Evolutionary conservation across 169 alveolate genomes (phyloP).

Genomic region (Eimeria brunetti): DNA sequence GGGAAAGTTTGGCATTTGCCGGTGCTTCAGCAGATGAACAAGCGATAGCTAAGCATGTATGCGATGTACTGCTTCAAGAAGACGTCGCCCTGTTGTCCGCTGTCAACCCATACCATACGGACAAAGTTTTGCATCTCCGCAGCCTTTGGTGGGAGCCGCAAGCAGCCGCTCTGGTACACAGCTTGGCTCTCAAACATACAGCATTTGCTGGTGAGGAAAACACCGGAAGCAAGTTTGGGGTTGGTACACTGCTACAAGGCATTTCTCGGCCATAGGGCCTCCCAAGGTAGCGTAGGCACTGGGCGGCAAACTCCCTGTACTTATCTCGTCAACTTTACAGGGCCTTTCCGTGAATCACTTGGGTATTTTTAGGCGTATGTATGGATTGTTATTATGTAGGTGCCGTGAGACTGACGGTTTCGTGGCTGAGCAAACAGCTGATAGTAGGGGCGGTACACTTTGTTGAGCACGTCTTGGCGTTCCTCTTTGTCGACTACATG

Average conservation of each 20-base stretch:
- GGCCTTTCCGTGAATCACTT: not conserved
- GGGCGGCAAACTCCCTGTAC: not conserved
- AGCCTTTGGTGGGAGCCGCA: conserved; percentile 76
- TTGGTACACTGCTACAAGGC: not conserved
- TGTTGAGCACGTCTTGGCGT: conserved; percentile 69
- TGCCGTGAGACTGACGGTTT: conserved; percentile 64
- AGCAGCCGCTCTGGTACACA: conserved; percentile 58
- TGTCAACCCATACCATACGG: conserved; percentile 41
- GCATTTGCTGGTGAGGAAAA: conserved; percentile 49
- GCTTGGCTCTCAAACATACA: conserved; percentile 62
- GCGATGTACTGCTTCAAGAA: conserved; percentile 61
- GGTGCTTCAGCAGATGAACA: not conserved
- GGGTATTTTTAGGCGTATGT: not conserved
- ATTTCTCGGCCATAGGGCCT: not conserved
- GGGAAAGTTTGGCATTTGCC: not conserved
- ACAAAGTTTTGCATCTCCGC: conserved; percentile 65
- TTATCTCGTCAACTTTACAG: not conserved
- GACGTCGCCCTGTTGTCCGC: conserved; percentile 67
- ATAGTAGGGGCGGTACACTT: conserved; percentile 68
- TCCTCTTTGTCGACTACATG: conserved; percentile 66
- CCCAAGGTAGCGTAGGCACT: not conserved
- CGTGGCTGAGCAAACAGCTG: conserved; percentile 71
- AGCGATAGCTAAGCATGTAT: conserved; percentile 17
- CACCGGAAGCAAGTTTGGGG: not conserved
- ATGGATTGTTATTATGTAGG: not conserved